Percentiles rank a stretch among this genome's conserved stretches.
phyloP scores from a whole-genome alignment of 1,284 basidiomycete species.

The Leccinum angustisporum region DNA sequence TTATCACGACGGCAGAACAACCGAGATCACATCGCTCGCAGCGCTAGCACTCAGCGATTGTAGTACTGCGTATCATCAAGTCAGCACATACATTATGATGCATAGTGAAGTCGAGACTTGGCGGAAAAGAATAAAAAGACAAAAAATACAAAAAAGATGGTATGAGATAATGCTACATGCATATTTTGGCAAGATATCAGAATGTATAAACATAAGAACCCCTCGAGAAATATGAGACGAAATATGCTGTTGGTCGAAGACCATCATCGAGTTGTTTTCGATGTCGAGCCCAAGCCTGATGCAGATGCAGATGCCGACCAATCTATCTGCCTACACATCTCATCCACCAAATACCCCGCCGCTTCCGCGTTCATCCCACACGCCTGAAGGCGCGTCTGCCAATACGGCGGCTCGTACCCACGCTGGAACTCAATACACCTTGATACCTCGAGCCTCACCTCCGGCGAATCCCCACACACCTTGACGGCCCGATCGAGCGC shows the following conservation, averaged over 20 bases:
- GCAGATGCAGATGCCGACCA: slow-evolving; percentile 12
- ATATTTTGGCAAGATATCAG: background rate
- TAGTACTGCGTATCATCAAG: background rate
- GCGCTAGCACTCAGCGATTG: background rate
- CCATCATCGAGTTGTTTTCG: slow-evolving; percentile 8
- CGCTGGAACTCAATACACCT: slow-evolving; percentile 24
- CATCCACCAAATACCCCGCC: slow-evolving; percentile 22
- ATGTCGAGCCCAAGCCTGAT: background rate
- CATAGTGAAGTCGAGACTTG: background rate
- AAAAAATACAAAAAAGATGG: background rate
- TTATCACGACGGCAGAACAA: background rate
- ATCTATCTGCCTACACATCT: slow-evolving; percentile 32
- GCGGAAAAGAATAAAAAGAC: background rate
- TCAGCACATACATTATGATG: no score
- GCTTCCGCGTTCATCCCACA: slow-evolving; percentile 23
- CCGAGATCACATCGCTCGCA: background rate
- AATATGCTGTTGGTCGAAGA: background rate
- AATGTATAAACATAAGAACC: background rate
- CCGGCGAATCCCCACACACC: slow-evolving; percentile 16
- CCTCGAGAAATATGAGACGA: background rate
- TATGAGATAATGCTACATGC: slow-evolving; percentile 5
- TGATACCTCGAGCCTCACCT: slow-evolving; percentile 22
- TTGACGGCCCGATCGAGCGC: slow-evolving; percentile 25
- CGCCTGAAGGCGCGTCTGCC: slow-evolving; percentile 26
- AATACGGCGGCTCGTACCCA: slow-evolving; percentile 33